Evolutionary conservation across 2,329 filamentous ascomycete species (phyloP), one percentile per base, ranked within the genome.

Genomic region (Aspergillus persii): DNA sequence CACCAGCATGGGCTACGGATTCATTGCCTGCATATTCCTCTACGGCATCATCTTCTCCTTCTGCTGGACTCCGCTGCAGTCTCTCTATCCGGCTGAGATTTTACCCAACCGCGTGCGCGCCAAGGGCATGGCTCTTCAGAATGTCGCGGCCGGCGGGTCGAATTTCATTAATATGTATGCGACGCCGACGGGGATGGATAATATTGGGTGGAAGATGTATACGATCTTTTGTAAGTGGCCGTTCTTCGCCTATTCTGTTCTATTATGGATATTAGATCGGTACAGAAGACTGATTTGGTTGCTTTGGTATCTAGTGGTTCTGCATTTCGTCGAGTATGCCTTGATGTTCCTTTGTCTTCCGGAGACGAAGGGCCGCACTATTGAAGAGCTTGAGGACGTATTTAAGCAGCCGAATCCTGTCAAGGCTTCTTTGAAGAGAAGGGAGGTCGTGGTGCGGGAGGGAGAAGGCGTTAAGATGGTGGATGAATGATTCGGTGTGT

Each of bases 111-210:
- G 48, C 4, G 50, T 55, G 18, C 57, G 57, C 8, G 57, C 53
- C 15, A 59, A 59, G 57, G 53, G 57, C 8, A 59, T 59, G 53
- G 53, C 57, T 2, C 47, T 59, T 31, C 53, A 56, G 41, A 56
- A 44, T 41, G 44, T 59, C 11, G 48, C 54, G 30, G 47, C 44
- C n/a, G 57, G 57, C 3, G 48, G 36, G 2, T 33, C 57, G 18
- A 59, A 52, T 27, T 59, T 59, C n/a, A 56, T 59, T 48, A 59
- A 59, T 26, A 51, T 59, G 47, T 59, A 56, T 30, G 57, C 52
- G 8, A 59, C 57, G 4, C 57, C 57, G 12, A 50, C 36, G 15
- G 57, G 57, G 7, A 48, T 59, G 57, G 48, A 30, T 8, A 59
- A 54, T 18, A 59, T 59, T 23, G 57, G 57, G 6, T 59, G 57